Percentiles rank a stretch among this genome's conserved stretches.
These are phyloP conservation scores for Vitis riparia DNA, from an alignment of 164 flowering plant genomes.

Conservation along the genomic window DNA sequence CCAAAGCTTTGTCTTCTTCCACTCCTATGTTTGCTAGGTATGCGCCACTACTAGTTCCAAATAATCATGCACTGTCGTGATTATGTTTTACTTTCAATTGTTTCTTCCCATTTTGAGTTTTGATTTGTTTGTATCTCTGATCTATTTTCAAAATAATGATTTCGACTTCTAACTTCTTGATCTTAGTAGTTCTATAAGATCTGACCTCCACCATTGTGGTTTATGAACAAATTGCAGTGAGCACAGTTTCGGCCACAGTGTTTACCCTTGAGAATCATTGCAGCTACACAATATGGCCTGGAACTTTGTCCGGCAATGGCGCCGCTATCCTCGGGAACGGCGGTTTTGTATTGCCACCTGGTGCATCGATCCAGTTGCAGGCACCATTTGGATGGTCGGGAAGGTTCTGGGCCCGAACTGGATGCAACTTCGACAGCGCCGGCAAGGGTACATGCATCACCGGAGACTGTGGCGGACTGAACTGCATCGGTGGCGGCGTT, in stretches of 20 bases:
- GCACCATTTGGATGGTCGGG: slow-evolving; percentile 91
- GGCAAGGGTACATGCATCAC: slow-evolving; percentile 74
- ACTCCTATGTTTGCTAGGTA: slow-evolving; percentile 17
- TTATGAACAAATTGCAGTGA: slow-evolving; percentile 25
- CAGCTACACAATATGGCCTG: slow-evolving; percentile 79
- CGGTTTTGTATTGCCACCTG: slow-evolving; percentile 57
- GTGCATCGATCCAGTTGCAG: slow-evolving; percentile 41
- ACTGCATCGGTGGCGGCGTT: slow-evolving; percentile 60
- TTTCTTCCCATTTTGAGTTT: background rate
- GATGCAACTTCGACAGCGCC: slow-evolving; percentile 66
- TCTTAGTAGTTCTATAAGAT: too few species aligned
- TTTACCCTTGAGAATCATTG: slow-evolving; percentile 72
- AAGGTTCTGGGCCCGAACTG: slow-evolving; percentile 88
- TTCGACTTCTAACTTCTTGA: too few species aligned
- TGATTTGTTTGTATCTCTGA: too few species aligned
- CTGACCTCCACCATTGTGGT: too few species aligned
- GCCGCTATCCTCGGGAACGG: slow-evolving; percentile 48
- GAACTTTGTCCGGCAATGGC: slow-evolving; percentile 68
- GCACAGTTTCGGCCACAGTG: slow-evolving; percentile 39
- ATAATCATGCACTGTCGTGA: too few species aligned
- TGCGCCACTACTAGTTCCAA: too few species aligned
- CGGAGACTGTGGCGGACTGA: slow-evolving; percentile 76
- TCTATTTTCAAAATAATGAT: too few species aligned
- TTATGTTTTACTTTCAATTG: background rate
- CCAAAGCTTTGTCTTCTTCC: slow-evolving; percentile 1